Percentiles rank a stretch among this genome's conserved stretches.
Conservation (phyloP, 2,329 filamentous ascomycete genomes). For the Trichoderma asperellum region DNA sequence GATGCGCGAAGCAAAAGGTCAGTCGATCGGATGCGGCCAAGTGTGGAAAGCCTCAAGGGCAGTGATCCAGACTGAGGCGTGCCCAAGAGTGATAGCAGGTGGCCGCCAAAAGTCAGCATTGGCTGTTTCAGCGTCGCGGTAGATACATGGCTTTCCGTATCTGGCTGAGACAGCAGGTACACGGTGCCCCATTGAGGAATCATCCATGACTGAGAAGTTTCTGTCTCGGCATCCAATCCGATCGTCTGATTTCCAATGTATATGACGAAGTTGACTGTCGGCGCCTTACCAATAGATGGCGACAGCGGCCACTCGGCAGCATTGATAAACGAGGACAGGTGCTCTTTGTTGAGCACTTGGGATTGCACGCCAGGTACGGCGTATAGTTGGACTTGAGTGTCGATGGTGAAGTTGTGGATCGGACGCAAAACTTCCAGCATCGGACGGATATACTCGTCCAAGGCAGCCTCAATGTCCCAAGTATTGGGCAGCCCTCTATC, state of each 20-base stretch:
- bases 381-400: slow-evolving; percentile 95
- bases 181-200: slow-evolving; percentile 92
- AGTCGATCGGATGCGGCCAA: slow-evolving; percentile 83
- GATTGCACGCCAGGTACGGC: slow-evolving; percentile 69
- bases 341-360: slow-evolving; percentile 75
- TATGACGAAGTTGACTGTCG: slow-evolving; percentile 94
- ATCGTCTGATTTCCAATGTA: slow-evolving; percentile 84
- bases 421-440: slow-evolving; percentile 76
- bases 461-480: slow-evolving; percentile 86
- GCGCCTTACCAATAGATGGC: slow-evolving; percentile 88
- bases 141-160: slow-evolving; percentile 57
- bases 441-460: slow-evolving; percentile 80
- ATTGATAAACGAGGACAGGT: slow-evolving; percentile 93
- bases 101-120: slow-evolving; percentile 87
- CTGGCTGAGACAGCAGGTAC: slow-evolving; percentile 58
- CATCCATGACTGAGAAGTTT: slow-evolving; percentile 73
- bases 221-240: slow-evolving; percentile 48
- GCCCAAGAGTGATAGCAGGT: slow-evolving; percentile 85
- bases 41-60: slow-evolving; percentile 79
- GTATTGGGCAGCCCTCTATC: slow-evolving; percentile 75
- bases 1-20: slow-evolving; percentile 87
- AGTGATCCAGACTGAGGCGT: slow-evolving; percentile 82
- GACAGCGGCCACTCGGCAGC: slow-evolving; percentile 96
- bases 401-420: slow-evolving; percentile 94
- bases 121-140: slow-evolving; percentile 72